phyloP scores from a whole-genome alignment of 2,329 filamentous ascomycete species.

The Neoascochyta sp. region DNA sequence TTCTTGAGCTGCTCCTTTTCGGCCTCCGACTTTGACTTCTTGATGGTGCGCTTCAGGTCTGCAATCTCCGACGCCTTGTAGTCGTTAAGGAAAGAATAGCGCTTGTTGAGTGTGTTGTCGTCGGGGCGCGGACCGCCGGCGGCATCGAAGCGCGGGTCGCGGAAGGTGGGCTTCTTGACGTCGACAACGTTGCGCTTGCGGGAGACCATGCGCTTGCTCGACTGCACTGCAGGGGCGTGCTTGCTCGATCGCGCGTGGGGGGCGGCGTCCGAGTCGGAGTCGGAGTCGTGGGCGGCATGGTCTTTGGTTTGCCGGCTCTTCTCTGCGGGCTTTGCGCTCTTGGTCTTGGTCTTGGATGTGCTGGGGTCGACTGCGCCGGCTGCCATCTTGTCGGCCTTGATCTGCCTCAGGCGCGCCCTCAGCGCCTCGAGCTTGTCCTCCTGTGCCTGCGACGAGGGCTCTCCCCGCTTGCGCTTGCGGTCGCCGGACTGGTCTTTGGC shows the following conservation, averaged over 20 bases:
- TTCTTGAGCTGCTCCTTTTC: slow-evolving; percentile 69
- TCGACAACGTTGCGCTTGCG: slow-evolving; percentile 71
- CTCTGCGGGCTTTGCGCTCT: slow-evolving; percentile 10
- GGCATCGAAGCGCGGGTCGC: slow-evolving; percentile 87
- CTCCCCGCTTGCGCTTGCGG: slow-evolving; percentile 44
- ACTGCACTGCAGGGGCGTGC: slow-evolving; percentile 80
- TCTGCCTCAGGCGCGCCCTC: slow-evolving; percentile 43
- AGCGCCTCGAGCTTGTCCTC: slow-evolving; percentile 48
- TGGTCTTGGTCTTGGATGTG: slow-evolving; percentile 20
- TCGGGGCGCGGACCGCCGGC: slow-evolving; percentile 53
- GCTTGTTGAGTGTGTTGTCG: slow-evolving; percentile 59
- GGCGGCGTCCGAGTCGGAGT: slow-evolving; percentile 32
- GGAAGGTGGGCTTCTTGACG: slow-evolving; percentile 55
- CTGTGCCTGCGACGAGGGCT: slow-evolving; percentile 38
- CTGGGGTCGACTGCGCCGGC: slow-evolving; percentile 16
- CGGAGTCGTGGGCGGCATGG: slow-evolving; percentile 31
- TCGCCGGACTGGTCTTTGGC: slow-evolving; percentile 31
- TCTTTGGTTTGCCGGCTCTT: slow-evolving; percentile 6
- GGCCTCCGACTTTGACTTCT: slow-evolving; percentile 60
- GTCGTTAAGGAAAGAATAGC: slow-evolving; percentile 83
- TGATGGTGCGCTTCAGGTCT: slow-evolving; percentile 65
- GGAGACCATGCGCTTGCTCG: slow-evolving; percentile 78
- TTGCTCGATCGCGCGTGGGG: slow-evolving; percentile 63
- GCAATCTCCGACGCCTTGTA: slow-evolving; percentile 83
- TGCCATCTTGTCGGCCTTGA: slow-evolving; percentile 41